phyloP scores from a whole-genome alignment of 768 basidiomycete species.

The Candolleomyces eurysporus region DNA sequence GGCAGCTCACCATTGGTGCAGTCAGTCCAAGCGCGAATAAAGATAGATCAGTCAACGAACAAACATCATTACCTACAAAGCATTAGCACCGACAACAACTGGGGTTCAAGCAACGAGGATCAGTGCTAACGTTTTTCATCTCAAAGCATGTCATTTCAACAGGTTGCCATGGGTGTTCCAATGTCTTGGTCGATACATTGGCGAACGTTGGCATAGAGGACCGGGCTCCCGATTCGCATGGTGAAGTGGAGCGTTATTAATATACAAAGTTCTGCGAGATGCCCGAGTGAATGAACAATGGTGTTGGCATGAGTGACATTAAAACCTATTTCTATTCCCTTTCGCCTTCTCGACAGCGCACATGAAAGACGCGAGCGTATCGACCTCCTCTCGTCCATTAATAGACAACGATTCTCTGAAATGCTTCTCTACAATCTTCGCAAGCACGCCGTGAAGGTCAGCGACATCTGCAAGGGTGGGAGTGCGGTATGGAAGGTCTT shows the following conservation, averaged over 20 bases:
- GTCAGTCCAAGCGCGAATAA: no score
- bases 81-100: no score
- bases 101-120: no score
- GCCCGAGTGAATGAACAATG: background rate
- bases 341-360: slow-evolving; percentile 66
- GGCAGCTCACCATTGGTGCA: no score
- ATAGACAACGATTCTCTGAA: slow-evolving; percentile 57
- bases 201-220: background rate
- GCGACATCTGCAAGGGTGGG: slow-evolving; percentile 70
- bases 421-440: slow-evolving; percentile 69
- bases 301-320: background rate
- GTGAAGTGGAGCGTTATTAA: background rate
- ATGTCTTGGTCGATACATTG: no score
- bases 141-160: no score
- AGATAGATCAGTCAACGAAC: no score
- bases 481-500: slow-evolving; percentile 50
- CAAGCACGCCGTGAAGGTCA: slow-evolving; percentile 66
- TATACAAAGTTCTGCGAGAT: background rate
- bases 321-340: slow-evolving; percentile 18
- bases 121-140: no score
- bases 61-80: no score
- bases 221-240: background rate
- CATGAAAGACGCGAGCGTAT: slow-evolving; percentile 81
- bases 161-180: no score
- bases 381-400: slow-evolving; percentile 66